These are phyloP conservation scores for Quercus berberidifolia DNA, from an alignment of 306 rosid genomes.

Conservation along the genomic window DNA sequence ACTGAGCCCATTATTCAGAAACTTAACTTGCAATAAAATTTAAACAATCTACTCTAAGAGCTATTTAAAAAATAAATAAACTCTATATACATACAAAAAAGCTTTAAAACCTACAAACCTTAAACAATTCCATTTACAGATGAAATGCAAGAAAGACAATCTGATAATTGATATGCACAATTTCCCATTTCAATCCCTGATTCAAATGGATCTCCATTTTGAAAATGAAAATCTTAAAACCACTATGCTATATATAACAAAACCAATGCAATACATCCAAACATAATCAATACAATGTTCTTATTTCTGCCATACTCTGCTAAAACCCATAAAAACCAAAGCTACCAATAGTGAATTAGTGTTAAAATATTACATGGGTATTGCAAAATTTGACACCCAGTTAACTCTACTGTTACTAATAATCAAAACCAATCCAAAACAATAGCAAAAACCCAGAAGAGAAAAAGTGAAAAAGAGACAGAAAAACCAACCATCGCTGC, in stretches of 20 bases:
- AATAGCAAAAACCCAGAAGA: neutral
- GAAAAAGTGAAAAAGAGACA: neutral
- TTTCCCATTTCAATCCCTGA: neutral
- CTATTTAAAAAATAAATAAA: neutral
- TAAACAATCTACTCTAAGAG: neutral
- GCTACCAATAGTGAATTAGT: no score
- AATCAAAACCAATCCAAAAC: no score
- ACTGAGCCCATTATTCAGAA: neutral
- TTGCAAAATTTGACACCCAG: no score
- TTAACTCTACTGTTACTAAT: no score
- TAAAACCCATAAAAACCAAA: no score
- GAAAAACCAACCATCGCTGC: slow-evolving; percentile 57
- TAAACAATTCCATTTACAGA: no score
- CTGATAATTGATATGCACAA: neutral
- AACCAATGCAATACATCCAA: no score
- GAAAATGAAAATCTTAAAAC: neutral
- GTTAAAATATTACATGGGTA: no score
- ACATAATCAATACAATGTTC: no score
- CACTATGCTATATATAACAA: no score
- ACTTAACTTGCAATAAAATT: neutral
- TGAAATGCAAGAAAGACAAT: neutral
- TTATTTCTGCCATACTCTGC: no score
- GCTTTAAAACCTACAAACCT: neutral
- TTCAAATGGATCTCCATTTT: neutral
- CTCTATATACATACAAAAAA: neutral